Evolutionary conservation across 2,329 filamentous ascomycete genomes (phyloP), one percentile per base, ranked within the genome.

Genomic region (Diplocarpon mali): DNA sequence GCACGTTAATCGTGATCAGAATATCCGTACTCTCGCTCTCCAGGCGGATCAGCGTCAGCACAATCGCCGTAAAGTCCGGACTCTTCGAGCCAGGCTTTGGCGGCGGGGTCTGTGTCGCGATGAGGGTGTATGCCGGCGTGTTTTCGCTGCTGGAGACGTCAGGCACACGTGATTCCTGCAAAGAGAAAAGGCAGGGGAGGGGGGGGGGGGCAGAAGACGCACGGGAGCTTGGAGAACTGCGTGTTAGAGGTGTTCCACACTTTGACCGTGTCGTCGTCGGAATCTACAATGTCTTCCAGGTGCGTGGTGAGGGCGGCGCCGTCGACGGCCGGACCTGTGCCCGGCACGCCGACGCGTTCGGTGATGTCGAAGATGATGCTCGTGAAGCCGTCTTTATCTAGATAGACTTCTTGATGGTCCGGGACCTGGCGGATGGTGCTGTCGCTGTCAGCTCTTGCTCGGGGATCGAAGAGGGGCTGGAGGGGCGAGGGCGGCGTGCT

Each of bases 301-400:
- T 85, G 81, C 10, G 73, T 76, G 2, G 79, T 78, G 58, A 83
- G 67, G 16, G 87, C 86, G 36, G 73, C 75, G 45, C 83, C 81
- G 56, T 89, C 79, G 30, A 75, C 75, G 57, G 79, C 73, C 14
- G 77, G 69, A 2, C 69, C 65, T 35, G 65, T 68, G 27, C 71
- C 69, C 4, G 75, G 58, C 12, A 65, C 61, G 48, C 76, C 75
- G 16, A 94, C 81, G 45, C 85, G 83, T 68, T 95, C 83, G 44
- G 85, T 83, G 59, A 96, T 86, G 58, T 96, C 90, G 64, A 95
- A 75, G 56, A 95, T 89, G 62, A 95, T 80, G 65, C 77, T 88
- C 2, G 85, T 86, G 64, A 89, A 89, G 40, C 87, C 88, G 51
- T 83, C 74, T 52, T 76, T 73, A 62, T 93, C 87, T 59, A 95